phyloP scores from a whole-genome alignment of 148 eudicot genomes.

The Camellia japonica region DNA sequence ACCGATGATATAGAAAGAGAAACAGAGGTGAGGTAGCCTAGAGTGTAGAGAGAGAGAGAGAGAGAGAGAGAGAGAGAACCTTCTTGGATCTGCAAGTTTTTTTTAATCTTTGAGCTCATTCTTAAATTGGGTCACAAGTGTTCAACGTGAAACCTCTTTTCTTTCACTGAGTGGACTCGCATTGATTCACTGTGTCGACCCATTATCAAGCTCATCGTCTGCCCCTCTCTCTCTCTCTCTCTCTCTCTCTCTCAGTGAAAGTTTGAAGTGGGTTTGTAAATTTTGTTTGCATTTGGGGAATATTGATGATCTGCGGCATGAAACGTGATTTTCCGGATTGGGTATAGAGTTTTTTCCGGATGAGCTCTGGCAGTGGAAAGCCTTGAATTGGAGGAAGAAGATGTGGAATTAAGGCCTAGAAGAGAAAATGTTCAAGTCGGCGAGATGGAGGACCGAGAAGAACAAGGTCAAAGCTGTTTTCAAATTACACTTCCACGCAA shows the following conservation, averaged over 20 bases:
- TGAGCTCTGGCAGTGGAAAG: constrained; percentile 26
- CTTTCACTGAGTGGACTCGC: constrained; percentile 4
- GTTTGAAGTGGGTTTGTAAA: constrained; percentile 12
- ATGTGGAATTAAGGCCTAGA: constrained; percentile 21
- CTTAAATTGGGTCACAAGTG: neutral
- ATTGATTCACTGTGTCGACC: constrained; percentile 6
- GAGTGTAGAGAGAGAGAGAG: neutral
- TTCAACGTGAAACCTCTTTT: neutral
- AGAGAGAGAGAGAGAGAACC: too few species aligned
- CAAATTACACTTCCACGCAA: constrained; percentile 81
- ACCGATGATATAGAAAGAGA: neutral
- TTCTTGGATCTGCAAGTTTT: neutral
- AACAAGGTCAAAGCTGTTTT: constrained; percentile 65
- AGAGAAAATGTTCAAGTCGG: constrained; percentile 56
- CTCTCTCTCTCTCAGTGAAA: neutral
- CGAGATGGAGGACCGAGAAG: constrained; percentile 86
- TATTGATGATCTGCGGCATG: neutral
- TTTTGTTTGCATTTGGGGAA: neutral
- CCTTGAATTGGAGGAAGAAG: neutral
- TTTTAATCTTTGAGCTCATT: neutral
- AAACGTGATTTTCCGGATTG: constrained; percentile 19
- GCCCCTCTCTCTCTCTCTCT: constrained; percentile 4
- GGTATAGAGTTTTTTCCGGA: constrained; percentile 3
- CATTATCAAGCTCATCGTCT: neutral
- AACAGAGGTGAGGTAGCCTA: neutral